Conservation (phyloP, 2,329 filamentous ascomycete species). For the Juglanconis juglandina region DNA sequence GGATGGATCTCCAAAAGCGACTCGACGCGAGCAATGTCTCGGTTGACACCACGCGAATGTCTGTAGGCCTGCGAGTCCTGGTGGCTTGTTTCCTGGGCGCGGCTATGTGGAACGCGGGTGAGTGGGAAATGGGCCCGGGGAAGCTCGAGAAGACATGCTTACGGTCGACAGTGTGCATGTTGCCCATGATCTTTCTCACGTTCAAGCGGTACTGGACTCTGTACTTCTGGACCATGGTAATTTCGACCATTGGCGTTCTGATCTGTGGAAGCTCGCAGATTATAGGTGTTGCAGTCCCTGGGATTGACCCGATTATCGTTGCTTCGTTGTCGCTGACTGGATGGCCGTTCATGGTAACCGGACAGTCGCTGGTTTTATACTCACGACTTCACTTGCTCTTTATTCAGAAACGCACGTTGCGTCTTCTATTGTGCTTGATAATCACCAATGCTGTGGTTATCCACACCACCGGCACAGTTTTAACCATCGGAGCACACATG, state of each 20-base stretch:
- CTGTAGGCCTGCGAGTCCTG: slow-evolving; percentile 1
- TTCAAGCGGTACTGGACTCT: slow-evolving; percentile 9
- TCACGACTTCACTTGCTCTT: slow-evolving; percentile 53
- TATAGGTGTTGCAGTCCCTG: background rate
- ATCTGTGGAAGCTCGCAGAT: slow-evolving; percentile 2
- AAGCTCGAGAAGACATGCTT: too few relatives aligned
- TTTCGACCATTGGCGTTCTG: background rate
- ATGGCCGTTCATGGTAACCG: slow-evolving; percentile 54
- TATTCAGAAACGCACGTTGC: slow-evolving; percentile 41
- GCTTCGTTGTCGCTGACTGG: slow-evolving; percentile 30
- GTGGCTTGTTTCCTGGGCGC: slow-evolving; percentile 6
- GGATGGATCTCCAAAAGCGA: background rate
- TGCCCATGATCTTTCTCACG: slow-evolving; percentile 4
- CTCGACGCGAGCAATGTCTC: slow-evolving; percentile 6
- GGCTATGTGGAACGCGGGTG: slow-evolving; percentile 1
- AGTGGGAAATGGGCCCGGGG: too few relatives aligned
- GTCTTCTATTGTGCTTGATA: slow-evolving; percentile 49
- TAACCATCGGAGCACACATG: slow-evolving; percentile 43
- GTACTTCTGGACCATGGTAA: slow-evolving; percentile 6
- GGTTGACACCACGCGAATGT: slow-evolving; percentile 1
- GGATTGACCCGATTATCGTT: background rate
- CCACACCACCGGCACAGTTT: slow-evolving; percentile 46
- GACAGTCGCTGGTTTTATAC: slow-evolving; percentile 54
- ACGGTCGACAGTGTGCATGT: background rate
- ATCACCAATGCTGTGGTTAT: slow-evolving; percentile 45